Base-by-base conservation (phyloP, 768 basidiomycete genomes). In the Kwoniella dendrophila region DNA sequence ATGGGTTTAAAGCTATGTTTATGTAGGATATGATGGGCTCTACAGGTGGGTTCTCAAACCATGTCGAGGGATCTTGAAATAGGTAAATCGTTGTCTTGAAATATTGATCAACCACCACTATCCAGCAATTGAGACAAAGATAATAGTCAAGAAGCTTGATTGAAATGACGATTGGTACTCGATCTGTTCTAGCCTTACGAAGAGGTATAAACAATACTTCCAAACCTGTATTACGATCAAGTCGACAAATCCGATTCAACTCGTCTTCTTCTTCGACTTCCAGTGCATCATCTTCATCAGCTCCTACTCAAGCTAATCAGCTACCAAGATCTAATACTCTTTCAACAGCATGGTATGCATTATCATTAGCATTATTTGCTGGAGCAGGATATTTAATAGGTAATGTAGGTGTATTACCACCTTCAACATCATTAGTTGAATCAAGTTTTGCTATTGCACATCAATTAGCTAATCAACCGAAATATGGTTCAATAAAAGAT, bases 381-480 rank as follows among this genome's bases (percentile, higher is more conserved):
- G 59, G 59, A 1, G 65, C 56, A 14, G 70, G 70, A 8, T 72
- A 66, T 49, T 48, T 64, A n/a, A 54, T 66, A 44, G 57, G 60
- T 26, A 52, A 54, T 24, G 45, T 55, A 40, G 30, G 54, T 12
- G 26, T 48, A 18, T 30, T 63, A 22, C 49, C 54, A 32, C 56
- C 47, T 16, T 61, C 55, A 48, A 58, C 57, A 12, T 63, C 62
- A 20, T 62, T 61, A 1, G 62, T 66, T 29, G 71, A 67, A 22
- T 64, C 66, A n/a, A 57, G 48, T 6, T 58, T 62, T 14, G 71
- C 71, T 5, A 69, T 69, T 34, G 66, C 69, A 12, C 53, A 64
- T 16, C 71, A 73, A 43, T 27, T 50, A 14, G 44, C 58, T 7
- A 43, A 71, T 64, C 74, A 71, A 36, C 76, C 76, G 2, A 45